These are phyloP conservation scores for Corymbia maculata DNA, from an alignment of 345 rosid species.

Conservation along the genomic window DNA sequence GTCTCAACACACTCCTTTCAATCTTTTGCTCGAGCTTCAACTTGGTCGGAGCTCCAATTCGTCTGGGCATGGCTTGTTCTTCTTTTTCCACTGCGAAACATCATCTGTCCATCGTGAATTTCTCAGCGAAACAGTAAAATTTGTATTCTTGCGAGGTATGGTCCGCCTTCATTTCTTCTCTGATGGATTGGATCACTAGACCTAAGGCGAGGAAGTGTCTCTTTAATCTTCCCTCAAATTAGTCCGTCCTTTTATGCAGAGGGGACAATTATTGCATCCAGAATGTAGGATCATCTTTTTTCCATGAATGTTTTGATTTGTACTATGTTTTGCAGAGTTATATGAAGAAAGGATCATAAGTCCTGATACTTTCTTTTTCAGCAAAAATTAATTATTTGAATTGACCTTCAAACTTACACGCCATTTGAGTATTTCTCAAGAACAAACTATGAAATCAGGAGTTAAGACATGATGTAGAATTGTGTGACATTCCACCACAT, in stretches of 20 bases:
- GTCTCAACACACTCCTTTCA: background rate
- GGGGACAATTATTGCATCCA: no score
- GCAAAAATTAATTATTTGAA: background rate
- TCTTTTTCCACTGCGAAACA: accelerated
- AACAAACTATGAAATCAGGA: background rate
- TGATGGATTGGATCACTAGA: background rate
- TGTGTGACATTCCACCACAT: background rate
- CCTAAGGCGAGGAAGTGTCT: no score
- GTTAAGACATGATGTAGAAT: background rate
- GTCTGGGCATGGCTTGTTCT: no score
- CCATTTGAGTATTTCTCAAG: background rate
- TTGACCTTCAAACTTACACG: background rate
- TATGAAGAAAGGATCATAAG: background rate
- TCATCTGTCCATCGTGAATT: accelerated
- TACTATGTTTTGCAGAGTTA: no score
- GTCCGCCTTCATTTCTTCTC: background rate
- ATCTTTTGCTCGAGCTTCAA: background rate
- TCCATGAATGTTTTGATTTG: no score
- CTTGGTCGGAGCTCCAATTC: background rate
- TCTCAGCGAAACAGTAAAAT: accelerated
- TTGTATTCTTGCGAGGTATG: background rate
- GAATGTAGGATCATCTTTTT: no score
- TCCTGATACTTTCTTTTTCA: background rate
- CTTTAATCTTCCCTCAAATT: no score
- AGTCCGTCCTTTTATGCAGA: no score